phyloP scores from a whole-genome alignment of 2,329 filamentous ascomycete genomes.

The Atkinsonella texensis region DNA sequence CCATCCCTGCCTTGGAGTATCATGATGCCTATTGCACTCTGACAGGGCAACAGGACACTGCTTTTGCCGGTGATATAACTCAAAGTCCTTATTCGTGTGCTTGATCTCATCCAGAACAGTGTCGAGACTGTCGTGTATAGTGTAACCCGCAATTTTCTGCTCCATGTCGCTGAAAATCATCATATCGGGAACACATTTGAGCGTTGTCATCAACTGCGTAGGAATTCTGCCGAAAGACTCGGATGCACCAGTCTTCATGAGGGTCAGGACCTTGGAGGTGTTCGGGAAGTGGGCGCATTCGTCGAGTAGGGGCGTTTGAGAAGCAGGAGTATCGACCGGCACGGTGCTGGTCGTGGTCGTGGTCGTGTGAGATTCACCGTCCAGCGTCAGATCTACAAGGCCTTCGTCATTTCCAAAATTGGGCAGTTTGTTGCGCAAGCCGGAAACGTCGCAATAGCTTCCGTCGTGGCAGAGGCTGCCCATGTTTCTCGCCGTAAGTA shows the following conservation, averaged over 20 bases:
- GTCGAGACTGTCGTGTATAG: conserved; percentile 34
- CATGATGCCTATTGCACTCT: conserved; percentile 25
- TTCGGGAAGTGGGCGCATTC: conserved; percentile 29
- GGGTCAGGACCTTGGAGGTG: conserved; percentile 33
- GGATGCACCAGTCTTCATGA: conserved; percentile 47
- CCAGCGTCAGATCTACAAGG: not conserved
- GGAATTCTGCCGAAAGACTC: conserved; percentile 40
- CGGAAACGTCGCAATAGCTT: conserved; percentile 13
- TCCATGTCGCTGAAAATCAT: conserved; percentile 48
- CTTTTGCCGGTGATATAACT: conserved; percentile 33
- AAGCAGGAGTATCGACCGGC: not conserved
- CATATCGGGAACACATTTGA: conserved; percentile 37
- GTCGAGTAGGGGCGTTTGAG: conserved; percentile 13
- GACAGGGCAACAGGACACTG: conserved; percentile 33
- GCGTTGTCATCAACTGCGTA: conserved; percentile 40
- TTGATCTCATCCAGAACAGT: conserved; percentile 30
- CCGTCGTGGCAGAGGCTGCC: conserved; percentile 18
- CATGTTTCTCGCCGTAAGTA: conserved; percentile 21
- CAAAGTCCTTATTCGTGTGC: conserved; percentile 36
- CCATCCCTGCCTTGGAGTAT: conserved; percentile 29
- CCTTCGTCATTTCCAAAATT: not conserved
- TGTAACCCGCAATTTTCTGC: conserved; percentile 31
- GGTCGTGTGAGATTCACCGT: not conserved
- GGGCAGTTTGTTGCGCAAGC: conserved; percentile 5
- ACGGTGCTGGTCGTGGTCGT: too few relatives aligned